Base-by-base conservation (phyloP, 2,329 filamentous ascomycete genomes). In the Neofusicoccum parvum region DNA sequence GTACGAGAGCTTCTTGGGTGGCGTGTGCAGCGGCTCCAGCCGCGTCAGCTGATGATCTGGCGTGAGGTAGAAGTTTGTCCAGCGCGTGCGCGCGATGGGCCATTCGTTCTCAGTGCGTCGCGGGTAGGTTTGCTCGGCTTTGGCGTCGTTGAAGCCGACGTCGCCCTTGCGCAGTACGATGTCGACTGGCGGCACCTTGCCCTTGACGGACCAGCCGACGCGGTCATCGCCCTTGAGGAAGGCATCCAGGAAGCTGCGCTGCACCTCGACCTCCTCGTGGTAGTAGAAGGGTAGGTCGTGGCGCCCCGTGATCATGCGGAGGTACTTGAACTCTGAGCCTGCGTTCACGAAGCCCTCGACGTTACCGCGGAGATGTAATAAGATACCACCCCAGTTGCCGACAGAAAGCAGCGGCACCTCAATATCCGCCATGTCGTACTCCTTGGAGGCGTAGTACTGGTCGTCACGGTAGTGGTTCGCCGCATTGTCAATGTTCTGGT, bases 221-320 rank as follows among this genome's bases (percentile, higher is more conserved):
- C 80, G 78, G 69, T 92, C 90, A 0, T 91, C 82, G 1, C 82
- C 86, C 69, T 91, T 91, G 41, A 92, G 81, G 71, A 92, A 92
- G 0, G 89, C 89, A 66, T 91, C 87, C 0, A 92, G 78, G 73
- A 92, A 92, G 68, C 85, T 86, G 53, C 80, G 82, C 71, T 92
- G 90, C 0, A 92, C 70, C 67, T 89, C 86, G 0, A 90, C 88
- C 68, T 91, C 87, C 54, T 91, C 86, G 1, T 83, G 75, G 72
- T 91, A 90, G 76, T 91, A 92, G 73, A 92, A 91, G 0, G 89
- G 89, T 1, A 92, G 79, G 70, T 92, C 89, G 68, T 92, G 89
- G 0, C 90, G 83, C 1, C 90, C 89, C 0, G 85, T 88, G 71
- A 91, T 89, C 73, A 91, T 87, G 6, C 89, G 84, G 0, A 92